Percentiles rank a stretch among this genome's conserved stretches.
These are phyloP conservation scores for Quercus aquifolioides DNA, from an alignment of 306 rosid genomes.

Conservation along the genomic window DNA sequence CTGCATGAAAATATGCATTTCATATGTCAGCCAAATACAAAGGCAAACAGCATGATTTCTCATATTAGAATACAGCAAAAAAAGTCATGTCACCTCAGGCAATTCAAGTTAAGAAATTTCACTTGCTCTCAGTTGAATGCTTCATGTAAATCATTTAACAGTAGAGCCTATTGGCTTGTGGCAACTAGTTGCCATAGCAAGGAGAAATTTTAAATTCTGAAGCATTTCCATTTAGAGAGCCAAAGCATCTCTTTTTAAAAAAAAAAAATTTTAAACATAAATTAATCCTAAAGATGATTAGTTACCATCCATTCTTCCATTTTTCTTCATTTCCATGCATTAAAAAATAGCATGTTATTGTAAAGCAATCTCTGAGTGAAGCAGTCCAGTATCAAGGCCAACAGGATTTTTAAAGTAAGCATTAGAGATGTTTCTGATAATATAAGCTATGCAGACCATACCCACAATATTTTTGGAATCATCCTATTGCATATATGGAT, in stretches of 20 bases:
- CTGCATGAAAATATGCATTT: conserved; percentile 46
- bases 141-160: background rate
- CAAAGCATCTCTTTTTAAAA: background rate
- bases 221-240: background rate
- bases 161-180: background rate
- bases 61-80: background rate
- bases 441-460: background rate
- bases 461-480: background rate
- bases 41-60: conserved; percentile 16
- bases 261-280: background rate
- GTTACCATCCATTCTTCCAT: background rate
- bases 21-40: background rate
- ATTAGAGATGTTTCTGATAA: background rate
- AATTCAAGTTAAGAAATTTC: background rate
- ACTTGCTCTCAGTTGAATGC: background rate
- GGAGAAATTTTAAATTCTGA: conserved; percentile 11
- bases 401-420: background rate
- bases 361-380: background rate
- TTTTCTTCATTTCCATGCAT: background rate
- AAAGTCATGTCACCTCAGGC: background rate
- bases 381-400: background rate
- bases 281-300: background rate
- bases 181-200: background rate
- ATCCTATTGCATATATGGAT: background rate
- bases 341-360: background rate